These are phyloP conservation scores for Cryphonectria naterciae DNA, from an alignment of 2,329 filamentous ascomycete species.

Conservation along the genomic window DNA sequence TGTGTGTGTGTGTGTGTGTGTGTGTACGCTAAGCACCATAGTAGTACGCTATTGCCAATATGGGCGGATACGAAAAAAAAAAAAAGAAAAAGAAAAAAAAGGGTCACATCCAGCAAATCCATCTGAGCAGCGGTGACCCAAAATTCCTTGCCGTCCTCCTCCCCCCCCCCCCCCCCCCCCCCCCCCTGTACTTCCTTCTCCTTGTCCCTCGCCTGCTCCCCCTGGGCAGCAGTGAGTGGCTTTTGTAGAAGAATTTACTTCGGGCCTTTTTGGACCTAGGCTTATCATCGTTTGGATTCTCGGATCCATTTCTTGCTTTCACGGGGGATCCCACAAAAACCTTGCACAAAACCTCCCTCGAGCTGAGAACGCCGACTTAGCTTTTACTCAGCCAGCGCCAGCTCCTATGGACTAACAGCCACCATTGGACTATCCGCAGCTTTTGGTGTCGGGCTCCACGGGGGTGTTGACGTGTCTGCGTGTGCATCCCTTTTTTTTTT, in stretches of 20 bases:
- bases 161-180: no score
- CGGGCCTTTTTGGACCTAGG: conserved; percentile 1
- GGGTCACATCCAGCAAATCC: not conserved
- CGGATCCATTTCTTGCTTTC: not conserved
- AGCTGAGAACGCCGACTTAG: not conserved
- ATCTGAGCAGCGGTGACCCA: not conserved
- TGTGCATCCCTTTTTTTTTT: not conserved
- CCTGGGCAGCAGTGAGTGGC: no score
- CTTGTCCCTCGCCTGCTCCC: not conserved
- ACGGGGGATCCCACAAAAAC: not conserved
- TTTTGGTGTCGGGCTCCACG: not conserved
- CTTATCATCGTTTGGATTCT: conserved; percentile 14
- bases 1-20: no score
- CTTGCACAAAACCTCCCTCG: not conserved
- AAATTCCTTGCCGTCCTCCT: not conserved
- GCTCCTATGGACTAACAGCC: not conserved
- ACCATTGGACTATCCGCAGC: not conserved
- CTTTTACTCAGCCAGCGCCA: no score
- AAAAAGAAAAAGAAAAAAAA: not conserved
- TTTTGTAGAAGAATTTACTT: no score
- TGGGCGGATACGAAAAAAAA: not conserved
- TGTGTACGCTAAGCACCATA: not conserved
- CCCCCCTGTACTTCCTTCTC: no score
- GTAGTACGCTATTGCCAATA: not conserved
- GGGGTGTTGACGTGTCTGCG: not conserved